phyloP scores from a whole-genome alignment of 139 green algal genomes.

The Diplosphaera chodatii region DNA sequence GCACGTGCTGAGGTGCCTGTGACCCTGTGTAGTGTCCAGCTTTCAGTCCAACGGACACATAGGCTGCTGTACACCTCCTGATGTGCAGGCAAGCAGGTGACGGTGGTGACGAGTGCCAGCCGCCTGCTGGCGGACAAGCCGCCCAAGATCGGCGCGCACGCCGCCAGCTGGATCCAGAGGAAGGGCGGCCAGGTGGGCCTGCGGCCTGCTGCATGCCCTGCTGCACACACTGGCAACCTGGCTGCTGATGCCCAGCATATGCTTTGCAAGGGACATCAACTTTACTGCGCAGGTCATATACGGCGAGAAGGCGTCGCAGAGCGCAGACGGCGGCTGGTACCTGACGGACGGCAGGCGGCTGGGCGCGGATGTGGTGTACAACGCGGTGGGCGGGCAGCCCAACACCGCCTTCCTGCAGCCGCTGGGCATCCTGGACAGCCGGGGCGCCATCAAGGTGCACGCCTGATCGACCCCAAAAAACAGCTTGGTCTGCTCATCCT shows the following conservation, averaged over 20 bases:
- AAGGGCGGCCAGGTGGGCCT: not conserved
- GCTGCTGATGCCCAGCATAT: not conserved
- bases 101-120: not conserved
- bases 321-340: not conserved
- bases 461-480: too few species aligned
- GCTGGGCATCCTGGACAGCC: not conserved
- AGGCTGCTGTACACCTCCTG: too few species aligned
- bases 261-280: not conserved
- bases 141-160: not conserved
- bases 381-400: not conserved
- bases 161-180: not conserved
- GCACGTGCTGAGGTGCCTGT: too few species aligned
- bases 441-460: not conserved
- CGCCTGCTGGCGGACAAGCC: slow-evolving; percentile 5
- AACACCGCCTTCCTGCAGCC: not conserved
- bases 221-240: too few species aligned
- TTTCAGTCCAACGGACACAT: too few species aligned
- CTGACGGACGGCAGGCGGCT: not conserved
- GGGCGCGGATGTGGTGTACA: not conserved
- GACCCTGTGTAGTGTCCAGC: too few species aligned
- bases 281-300: not conserved
- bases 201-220: too few species aligned
- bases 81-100: slow-evolving; percentile 1
- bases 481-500: too few species aligned
- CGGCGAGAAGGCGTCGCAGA: not conserved